phyloP scores from a whole-genome alignment of 768 basidiomycete genomes.

The Mrakia gelida region DNA sequence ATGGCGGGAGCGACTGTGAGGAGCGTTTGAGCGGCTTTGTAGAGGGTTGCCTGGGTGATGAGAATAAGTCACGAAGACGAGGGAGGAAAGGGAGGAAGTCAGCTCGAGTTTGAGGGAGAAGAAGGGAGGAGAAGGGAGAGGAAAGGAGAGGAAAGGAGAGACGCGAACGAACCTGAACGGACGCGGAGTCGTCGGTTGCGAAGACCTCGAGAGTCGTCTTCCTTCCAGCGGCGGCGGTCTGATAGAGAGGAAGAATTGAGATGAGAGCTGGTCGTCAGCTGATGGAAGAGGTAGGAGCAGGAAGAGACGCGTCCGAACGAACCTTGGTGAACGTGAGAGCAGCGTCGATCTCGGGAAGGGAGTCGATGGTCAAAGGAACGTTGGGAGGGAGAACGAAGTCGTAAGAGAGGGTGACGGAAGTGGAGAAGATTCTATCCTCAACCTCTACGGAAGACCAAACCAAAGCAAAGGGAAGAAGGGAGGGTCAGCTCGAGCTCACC shows the following conservation, averaged over 20 bases:
- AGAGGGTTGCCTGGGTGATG: slow-evolving; percentile 70
- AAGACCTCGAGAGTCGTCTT: slow-evolving; percentile 71
- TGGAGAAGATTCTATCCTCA: slow-evolving; percentile 83
- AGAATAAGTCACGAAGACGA: background rate
- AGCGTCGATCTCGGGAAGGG: slow-evolving; percentile 42
- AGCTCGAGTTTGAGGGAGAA: background rate
- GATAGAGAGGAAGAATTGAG: slow-evolving; percentile 37
- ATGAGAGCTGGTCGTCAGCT: background rate
- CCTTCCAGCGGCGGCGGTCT: slow-evolving; percentile 55
- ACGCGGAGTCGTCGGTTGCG: slow-evolving; percentile 81
- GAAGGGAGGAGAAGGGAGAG: background rate
- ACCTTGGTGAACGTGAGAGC: slow-evolving; percentile 38
- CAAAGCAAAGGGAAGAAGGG: background rate
- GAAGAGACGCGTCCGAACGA: slow-evolving; percentile 34
- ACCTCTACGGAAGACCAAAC: slow-evolving; percentile 51
- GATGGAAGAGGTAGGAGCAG: background rate
- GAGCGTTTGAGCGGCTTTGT: slow-evolving; percentile 76
- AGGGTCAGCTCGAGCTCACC: background rate
- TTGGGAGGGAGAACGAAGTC: slow-evolving; percentile 51
- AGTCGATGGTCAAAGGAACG: slow-evolving; percentile 40
- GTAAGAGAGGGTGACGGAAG: slow-evolving; percentile 73
- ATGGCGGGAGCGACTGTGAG: slow-evolving; percentile 62
- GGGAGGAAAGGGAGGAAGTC: background rate
- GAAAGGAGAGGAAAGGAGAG: too few species aligned
- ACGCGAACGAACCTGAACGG: slow-evolving; percentile 66